Evolutionary conservation across 192 early-diverging fungal species (phyloP), one percentile per base, ranked within the genome.

Genomic region (Lobosporangium transversale): DNA sequence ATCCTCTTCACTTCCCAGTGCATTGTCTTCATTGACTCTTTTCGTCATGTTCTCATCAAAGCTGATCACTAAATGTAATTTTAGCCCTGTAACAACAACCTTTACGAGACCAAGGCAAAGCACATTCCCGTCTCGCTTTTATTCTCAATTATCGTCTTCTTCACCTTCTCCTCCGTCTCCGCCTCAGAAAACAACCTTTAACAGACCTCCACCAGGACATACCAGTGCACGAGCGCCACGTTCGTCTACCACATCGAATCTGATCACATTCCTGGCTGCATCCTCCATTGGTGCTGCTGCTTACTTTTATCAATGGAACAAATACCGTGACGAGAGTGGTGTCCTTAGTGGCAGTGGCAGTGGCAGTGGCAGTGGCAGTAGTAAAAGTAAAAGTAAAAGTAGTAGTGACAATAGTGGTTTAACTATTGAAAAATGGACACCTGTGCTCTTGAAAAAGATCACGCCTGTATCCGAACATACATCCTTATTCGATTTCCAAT

Each of bases 401-500:
- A 15, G 56, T 7, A 75, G 40, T 18, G 18, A 60, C 7, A 73
- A 79, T 26, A n/a, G n/a, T n/a, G 53, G 67, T 0, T 71, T 89
- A 2, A 71, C 76, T 15, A 80, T 75, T 11, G 70, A 80, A 2
- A 58, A 65, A 24, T 92, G 87, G 79, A 85, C 81, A 2, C 82
- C 85, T 17, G 58, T 90, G 29, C 84, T 68, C 2, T 48, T 92
- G 1, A 55, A 62, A 3, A 70, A 85, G 9, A 80, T 83, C 45
- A 68, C 80, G 2, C 57, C 59, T 7, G 57, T 89, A 21, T 85
- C 85, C 14, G 68, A 66, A 1, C 80, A 89, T 32, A 89, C 91
- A 1, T 70, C 78, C 2, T 45, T 84, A 18, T 88, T 89, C 47
- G 84, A 88, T 20, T 87, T 92, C 40, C 65, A 84, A 17, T 61